Base-by-base conservation (phyloP, 2,329 filamentous ascomycete genomes). In the Pseudogymnoascus sp. region DNA sequence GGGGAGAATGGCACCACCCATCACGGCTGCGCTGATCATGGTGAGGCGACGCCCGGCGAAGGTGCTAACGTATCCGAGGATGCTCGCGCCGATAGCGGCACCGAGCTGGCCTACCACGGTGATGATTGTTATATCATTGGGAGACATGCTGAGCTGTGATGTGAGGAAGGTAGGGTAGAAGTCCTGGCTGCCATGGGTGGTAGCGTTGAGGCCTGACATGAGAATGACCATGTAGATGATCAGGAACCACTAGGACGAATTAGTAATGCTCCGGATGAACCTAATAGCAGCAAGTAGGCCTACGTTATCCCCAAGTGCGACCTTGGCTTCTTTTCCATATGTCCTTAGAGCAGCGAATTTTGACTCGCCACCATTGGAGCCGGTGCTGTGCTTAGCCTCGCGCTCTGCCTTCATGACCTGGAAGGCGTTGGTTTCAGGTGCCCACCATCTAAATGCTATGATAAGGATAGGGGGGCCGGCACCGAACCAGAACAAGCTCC, bases 151-250 rank as follows among this genome's bases (percentile, higher is more conserved):
- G 75, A 68, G 81, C 71, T 85, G 81, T 68, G 80, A 81, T 67
- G 76, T 71, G 19, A 85, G 70, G 79, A 85, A 79, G 35, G 81
- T 83, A 1, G 82, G 82, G 67, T 84, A 85, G 29, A 85, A 69
- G 64, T 83, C 81, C 70, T 66, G 63, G 31, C 21, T 47, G 61
- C 61, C 61, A 4, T 62, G 61, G 5, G 61, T 47, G 37, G 37
- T 40, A 72, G 93, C 93, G 76, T 93, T 95, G 80, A 95, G 92
- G 4, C 90, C 90, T 1, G 90, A 87, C 90, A 95, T 93, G 53
- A 95, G 79, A n/a, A 95, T 77, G 4, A 95, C 89, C 63, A 95
- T 79, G 75, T 96, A 96, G 47, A 85, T 77, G 62, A 96, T 79
- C 4, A 95, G 75, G 14, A 90, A 67, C 91, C 91, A 95, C 74